These are phyloP conservation scores for Mortierella sp. DNA, from an alignment of 371 early-diverging fungal genomes.

Conservation along the genomic window DNA sequence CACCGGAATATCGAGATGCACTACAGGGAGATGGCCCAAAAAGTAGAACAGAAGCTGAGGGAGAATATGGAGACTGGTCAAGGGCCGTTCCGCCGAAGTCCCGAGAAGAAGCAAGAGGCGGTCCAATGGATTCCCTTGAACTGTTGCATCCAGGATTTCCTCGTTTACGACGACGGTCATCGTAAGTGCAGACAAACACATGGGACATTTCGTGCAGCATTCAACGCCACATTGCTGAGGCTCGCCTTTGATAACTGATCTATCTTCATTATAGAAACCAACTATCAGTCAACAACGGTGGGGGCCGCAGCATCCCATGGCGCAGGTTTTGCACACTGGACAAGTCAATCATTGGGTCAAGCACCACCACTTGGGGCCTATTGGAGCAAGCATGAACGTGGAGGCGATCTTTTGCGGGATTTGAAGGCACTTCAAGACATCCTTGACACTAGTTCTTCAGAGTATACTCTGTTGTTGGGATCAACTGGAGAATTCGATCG, in stretches of 20 bases:
- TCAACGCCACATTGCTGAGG: neutral
- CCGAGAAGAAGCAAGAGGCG: conserved; percentile 51
- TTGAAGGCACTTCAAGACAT: conserved; percentile 34
- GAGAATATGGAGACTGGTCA: conserved; percentile 49
- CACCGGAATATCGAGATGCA: conserved; percentile 45
- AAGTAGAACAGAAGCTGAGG: conserved; percentile 41
- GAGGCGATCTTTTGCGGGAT: conserved; percentile 29
- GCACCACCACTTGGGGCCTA: conserved; percentile 28
- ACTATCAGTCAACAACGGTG: conserved; percentile 44
- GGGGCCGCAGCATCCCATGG: conserved; percentile 49
- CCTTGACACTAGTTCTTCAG: conserved; percentile 15
- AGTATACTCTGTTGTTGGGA: conserved; percentile 8
- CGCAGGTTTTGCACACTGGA: conserved; percentile 27
- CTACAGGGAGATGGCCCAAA: conserved; percentile 38
- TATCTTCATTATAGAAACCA: conserved; percentile 23
- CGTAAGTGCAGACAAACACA: conserved; percentile 15
- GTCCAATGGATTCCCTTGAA: conserved; percentile 54
- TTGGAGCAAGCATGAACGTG: conserved; percentile 48
- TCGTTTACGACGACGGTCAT: conserved; percentile 38
- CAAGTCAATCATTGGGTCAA: conserved; percentile 12
- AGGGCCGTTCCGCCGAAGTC: conserved; percentile 50
- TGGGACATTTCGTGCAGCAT: neutral
- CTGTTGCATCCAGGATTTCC: conserved; percentile 51
- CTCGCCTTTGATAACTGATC: neutral
- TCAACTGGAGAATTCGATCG: neutral